phyloP scores from a whole-genome alignment of 2,329 filamentous ascomycete genomes.

The Triangularia verruculosa region DNA sequence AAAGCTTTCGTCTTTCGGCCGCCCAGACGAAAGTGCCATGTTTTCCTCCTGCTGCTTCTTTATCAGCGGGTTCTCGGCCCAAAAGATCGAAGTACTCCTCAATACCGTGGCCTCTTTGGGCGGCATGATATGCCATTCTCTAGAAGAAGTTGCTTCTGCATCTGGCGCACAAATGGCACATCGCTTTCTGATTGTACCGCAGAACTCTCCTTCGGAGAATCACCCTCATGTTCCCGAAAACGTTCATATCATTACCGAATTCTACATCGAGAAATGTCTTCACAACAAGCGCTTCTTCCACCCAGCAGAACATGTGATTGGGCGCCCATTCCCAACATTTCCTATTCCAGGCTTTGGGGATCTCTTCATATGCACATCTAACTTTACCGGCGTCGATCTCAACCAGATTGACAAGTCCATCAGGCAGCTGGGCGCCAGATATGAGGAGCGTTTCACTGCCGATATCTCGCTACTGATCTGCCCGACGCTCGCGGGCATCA shows the following conservation, averaged over 20 bases:
- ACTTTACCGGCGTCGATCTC: slow-evolving; percentile 79
- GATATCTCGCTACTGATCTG: slow-evolving; percentile 77
- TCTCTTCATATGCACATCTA: slow-evolving; percentile 76
- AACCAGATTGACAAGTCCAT: slow-evolving; percentile 79
- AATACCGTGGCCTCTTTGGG: slow-evolving; percentile 48
- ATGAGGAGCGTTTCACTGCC: slow-evolving; percentile 72
- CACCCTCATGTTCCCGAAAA: slow-evolving; percentile 42
- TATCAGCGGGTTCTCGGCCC: slow-evolving; percentile 56
- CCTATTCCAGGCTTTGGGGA: slow-evolving; percentile 66
- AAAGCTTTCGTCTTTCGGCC: slow-evolving; percentile 27
- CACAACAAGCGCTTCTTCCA: slow-evolving; percentile 69
- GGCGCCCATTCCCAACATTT: slow-evolving; percentile 70
- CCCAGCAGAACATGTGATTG: slow-evolving; percentile 68
- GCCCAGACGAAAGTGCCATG: slow-evolving; percentile 39
- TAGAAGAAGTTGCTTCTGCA: slow-evolving; percentile 40
- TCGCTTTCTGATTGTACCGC: slow-evolving; percentile 55
- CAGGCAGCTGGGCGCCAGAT: slow-evolving; percentile 72
- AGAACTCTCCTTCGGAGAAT: slow-evolving; percentile 45
- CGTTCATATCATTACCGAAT: slow-evolving; percentile 70
- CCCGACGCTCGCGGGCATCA: slow-evolving; percentile 53
- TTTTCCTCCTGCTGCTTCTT: slow-evolving; percentile 58
- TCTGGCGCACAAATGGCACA: slow-evolving; percentile 33
- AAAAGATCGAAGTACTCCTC: slow-evolving; percentile 48
- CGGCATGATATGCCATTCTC: slow-evolving; percentile 42
- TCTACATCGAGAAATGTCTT: slow-evolving; percentile 89